Percentiles rank a stretch among this genome's conserved stretches.
phyloP scores from a whole-genome alignment of 305 asterid genomes.

The Fraxinus latifolia region DNA sequence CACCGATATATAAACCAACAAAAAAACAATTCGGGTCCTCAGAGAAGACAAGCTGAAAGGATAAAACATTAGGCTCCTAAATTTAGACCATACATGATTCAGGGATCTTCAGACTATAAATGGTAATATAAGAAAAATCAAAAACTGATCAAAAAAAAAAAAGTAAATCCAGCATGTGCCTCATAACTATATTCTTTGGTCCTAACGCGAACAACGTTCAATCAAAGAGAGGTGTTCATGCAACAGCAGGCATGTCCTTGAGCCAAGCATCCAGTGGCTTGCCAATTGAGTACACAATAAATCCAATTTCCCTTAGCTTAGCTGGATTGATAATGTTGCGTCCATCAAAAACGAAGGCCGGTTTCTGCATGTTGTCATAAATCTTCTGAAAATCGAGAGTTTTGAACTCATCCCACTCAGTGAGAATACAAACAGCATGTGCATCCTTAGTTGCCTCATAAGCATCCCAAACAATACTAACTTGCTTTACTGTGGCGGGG shows the following conservation, averaged over 20 bases:
- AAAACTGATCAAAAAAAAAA: not conserved
- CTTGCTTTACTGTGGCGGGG: not conserved
- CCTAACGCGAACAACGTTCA: not conserved
- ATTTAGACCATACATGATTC: not conserved
- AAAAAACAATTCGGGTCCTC: not conserved
- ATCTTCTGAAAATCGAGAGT: not conserved
- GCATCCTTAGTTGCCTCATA: not conserved
- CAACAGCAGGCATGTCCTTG: not conserved
- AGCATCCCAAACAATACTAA: not conserved
- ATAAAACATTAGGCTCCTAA: not conserved
- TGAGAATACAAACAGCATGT: not conserved
- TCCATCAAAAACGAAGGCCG: not conserved
- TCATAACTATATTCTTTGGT: not conserved
- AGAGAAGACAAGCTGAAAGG: not conserved
- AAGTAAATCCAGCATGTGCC: not conserved
- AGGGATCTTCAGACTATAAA: not conserved
- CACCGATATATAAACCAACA: not conserved
- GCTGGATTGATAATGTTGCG: not conserved
- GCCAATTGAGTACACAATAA: not conserved
- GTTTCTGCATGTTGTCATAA: not conserved
- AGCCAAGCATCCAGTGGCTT: not conserved
- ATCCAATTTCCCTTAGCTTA: not conserved
- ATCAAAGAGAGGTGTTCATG: not conserved
- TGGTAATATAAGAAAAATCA: not conserved
- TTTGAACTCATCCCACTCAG: not conserved